Base-by-base conservation (phyloP, 140 eudicot species). In the Anethum foeniculum region DNA sequence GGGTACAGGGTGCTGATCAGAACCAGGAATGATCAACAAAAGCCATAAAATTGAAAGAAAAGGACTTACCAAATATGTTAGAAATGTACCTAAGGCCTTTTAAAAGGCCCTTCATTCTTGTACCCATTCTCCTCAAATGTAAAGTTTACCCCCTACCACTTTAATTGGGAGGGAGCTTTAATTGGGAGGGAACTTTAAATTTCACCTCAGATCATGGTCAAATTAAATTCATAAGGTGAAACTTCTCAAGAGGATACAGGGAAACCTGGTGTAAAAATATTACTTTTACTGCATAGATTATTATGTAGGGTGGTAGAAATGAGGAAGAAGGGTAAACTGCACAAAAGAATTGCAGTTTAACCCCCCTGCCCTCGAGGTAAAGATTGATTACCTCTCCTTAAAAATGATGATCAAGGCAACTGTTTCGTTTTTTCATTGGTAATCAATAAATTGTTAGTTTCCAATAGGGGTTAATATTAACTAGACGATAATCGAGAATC, bases 81-180 rank as follows among this genome's bases (percentile, higher is more conserved):
- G 92, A 84, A 85, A 88, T 86, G 88, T 84, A 84, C 76, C 81
- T 82, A 0, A 88, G 84, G 79, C 92, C 90, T 81, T 84, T 88
- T 44, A 88, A 84, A 64, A 88, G 86, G 73, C 90, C 90, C 83
- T 88, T 88, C 78, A 86, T 87, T 85, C 83, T 88, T 14, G 88
- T 78, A 15, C 91, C 89, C 87, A 83, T 81, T 81, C 77, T 74
- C 81, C 76, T 85, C 25, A 52, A 77, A 79, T 48, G 86, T 34
- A 34, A 34, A 34, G 38, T 34, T 34, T 23, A 38, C 27, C 77
- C 77, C 80, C 47, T 36, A 23, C 77, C 77, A 39, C 54, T 73
- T 43, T 81, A 18, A 73, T 43, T 73, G 34, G 77, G 77, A 73
- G 77, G 54, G 56, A 2, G 6, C 38, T 34, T 34, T 39, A 38